Conservation (phyloP, 1,284 basidiomycete genomes). For the Anthracocystis walkeri region DNA sequence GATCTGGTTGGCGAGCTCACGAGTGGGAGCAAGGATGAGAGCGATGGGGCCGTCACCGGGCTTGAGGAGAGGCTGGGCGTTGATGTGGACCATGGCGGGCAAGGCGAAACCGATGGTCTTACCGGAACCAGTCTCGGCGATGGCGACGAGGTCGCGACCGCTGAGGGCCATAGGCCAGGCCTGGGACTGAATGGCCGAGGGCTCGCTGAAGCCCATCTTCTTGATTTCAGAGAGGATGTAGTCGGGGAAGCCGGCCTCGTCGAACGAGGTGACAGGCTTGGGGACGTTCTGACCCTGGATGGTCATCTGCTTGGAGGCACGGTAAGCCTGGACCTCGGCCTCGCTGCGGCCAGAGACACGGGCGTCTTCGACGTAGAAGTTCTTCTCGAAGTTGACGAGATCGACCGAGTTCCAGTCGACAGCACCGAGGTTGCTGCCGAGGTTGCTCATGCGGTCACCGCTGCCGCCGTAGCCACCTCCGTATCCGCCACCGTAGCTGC, state of each 20-base stretch:
- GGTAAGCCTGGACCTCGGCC: constrained; percentile 88
- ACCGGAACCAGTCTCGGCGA: constrained; percentile 75
- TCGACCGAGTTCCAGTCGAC: constrained; percentile 84
- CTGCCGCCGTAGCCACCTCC: constrained; percentile 60
- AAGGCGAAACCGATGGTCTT: constrained; percentile 97
- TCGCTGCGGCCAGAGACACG: constrained; percentile 83
- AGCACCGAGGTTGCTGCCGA: constrained; percentile 84
- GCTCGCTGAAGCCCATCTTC: constrained; percentile 88
- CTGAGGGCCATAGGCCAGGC: constrained; percentile 97
- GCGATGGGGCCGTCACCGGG: constrained; percentile 98
- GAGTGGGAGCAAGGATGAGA: constrained; percentile 94
- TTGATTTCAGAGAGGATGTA: constrained; percentile 93
- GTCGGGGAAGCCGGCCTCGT: constrained; percentile 94
- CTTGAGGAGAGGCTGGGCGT: constrained; percentile 94
- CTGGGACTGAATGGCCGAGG: constrained; percentile 96
- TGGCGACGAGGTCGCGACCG: constrained; percentile 93
- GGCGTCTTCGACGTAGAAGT: constrained; percentile 96
- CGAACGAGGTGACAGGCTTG: constrained; percentile 89
- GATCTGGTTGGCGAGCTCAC: constrained; percentile 98
- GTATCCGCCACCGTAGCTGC: constrained; percentile 47
- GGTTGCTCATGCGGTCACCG: constrained; percentile 83
- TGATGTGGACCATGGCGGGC: constrained; percentile 99
- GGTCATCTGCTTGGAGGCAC: constrained; percentile 86
- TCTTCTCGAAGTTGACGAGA: constrained; percentile 80
- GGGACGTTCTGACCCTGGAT: constrained; percentile 90